Conservation (phyloP, 2,329 filamentous ascomycete species). For the Paraphaeosphaeria minitans region DNA sequence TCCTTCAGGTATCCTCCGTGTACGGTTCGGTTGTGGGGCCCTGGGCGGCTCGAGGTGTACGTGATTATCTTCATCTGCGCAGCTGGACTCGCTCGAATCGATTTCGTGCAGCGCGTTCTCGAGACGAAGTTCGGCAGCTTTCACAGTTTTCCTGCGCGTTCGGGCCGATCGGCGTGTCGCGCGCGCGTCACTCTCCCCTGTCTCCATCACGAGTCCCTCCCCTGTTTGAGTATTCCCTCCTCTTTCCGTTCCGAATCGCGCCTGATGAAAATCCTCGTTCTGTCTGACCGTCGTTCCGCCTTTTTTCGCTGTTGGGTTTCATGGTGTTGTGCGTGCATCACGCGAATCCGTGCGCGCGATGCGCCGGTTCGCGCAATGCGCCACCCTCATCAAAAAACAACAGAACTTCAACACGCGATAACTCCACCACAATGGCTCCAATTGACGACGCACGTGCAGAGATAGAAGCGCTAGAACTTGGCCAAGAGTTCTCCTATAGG, state of each 20-base stretch:
- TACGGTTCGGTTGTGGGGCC: too few species aligned
- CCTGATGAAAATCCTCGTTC: too few species aligned
- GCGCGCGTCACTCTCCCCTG: background rate
- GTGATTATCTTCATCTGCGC: background rate
- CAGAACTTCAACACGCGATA: background rate
- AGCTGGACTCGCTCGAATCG: too few species aligned
- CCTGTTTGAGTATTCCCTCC: background rate
- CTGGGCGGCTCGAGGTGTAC: too few species aligned
- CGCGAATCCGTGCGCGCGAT: too few species aligned
- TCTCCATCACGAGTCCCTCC: background rate
- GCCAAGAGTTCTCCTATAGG: background rate
- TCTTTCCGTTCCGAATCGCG: background rate
- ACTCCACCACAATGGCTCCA: background rate
- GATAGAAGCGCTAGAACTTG: background rate
- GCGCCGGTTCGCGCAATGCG: too few species aligned
- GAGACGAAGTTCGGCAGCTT: background rate
- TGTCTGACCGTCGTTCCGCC: too few species aligned
- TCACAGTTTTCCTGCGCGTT: background rate
- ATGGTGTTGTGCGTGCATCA: too few species aligned
- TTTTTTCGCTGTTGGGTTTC: too few species aligned
- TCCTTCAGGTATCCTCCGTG: too few species aligned
- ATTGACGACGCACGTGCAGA: background rate
- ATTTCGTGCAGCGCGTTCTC: too few species aligned
- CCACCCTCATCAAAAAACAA: background rate
- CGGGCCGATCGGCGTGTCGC: background rate